Percentiles rank a stretch among this genome's conserved stretches.
phyloP scores from a whole-genome alignment of 1,284 basidiomycete genomes.

The Vanrija humicola region DNA sequence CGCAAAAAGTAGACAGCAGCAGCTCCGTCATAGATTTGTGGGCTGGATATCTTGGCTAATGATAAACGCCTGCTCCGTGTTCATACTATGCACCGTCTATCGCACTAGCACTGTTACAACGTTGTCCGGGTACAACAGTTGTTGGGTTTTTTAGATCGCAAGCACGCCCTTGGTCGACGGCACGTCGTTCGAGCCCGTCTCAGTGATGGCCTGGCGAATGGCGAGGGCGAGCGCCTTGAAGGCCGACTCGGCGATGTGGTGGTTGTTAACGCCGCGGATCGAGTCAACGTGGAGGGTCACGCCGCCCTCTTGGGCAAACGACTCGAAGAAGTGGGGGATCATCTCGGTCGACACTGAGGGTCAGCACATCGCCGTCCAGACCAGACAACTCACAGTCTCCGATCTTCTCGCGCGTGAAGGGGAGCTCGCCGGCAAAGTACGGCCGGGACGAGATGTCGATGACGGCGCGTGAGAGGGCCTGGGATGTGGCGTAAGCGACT shows the following conservation, averaged over 20 bases:
- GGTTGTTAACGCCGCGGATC: conserved; percentile 92
- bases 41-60: too few species aligned
- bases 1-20: too few species aligned
- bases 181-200: conserved; percentile 84
- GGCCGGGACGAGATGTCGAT: conserved; percentile 97
- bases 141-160: conserved; percentile 29
- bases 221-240: conserved; percentile 97
- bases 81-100: too few species aligned
- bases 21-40: too few species aligned
- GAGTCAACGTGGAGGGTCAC: conserved; percentile 75
- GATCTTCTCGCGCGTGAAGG: conserved; percentile 90
- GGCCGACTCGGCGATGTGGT: conserved; percentile 92
- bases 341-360: conserved; percentile 79
- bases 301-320: conserved; percentile 48
- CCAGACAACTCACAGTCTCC: conserved; percentile 62
- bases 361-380: not conserved
- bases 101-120: too few species aligned
- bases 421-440: conserved; percentile 88
- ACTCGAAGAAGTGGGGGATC: conserved; percentile 59
- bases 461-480: conserved; percentile 91
- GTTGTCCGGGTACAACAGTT: too few species aligned
- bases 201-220: conserved; percentile 86
- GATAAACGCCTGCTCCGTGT: too few species aligned
- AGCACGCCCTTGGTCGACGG: conserved; percentile 97
- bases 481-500: conserved; percentile 1